Base-by-base conservation (phyloP, 164 flowering plant genomes). In the Dillenia suffruticosa region DNA sequence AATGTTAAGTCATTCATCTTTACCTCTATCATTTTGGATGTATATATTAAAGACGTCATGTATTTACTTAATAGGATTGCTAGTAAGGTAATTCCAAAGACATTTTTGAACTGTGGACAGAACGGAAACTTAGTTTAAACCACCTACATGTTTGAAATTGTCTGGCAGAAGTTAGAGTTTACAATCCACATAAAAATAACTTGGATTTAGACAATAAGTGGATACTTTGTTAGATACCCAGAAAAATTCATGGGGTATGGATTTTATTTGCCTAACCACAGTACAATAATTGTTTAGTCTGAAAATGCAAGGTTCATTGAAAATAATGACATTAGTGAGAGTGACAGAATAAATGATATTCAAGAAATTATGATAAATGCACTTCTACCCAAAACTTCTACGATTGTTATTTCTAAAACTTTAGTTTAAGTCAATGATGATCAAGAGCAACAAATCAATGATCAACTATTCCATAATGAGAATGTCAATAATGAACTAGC, bases 41-140 rank as follows among this genome's bases (percentile, higher is more conserved):
- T 4, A 52, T 1, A 26, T 24, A 6, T 10, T 52, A 15, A 56
- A 56, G 13, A 56, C 58, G 16, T 17, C 7, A 4, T 13, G 5
- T 32, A 56, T 40, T 10, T 56, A 2, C 15, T 56, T 9, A 40
- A 56, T 14, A 14, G 16, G 15, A 46, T 56, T 32, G 7, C 58
- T 62, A 43, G 55, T 53, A 62, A 62, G 57, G 65, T 57, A 52
- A 50, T 45, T 52, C 51, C 40, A 16, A 62, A 62, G 50, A 52
- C 65, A 3, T 52, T 52, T 19, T 62, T 45, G 57, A 62, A 44
- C 15, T 51, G 14, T 62, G 65, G 58, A 62, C 16, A 1, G n/a
- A 43, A 12, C 40, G 57, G n/a, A 56, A 56, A 56, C 45, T 46
- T 0, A 19, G 22, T 19, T 19, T 19, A 19, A 19, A 19, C 22